A percentile compares a stretch with the other conserved stretches of the same genome.
These are phyloP conservation scores for Penicillium sp. DNA, from an alignment of 2,329 filamentous ascomycete genomes.

Conservation along the genomic window DNA sequence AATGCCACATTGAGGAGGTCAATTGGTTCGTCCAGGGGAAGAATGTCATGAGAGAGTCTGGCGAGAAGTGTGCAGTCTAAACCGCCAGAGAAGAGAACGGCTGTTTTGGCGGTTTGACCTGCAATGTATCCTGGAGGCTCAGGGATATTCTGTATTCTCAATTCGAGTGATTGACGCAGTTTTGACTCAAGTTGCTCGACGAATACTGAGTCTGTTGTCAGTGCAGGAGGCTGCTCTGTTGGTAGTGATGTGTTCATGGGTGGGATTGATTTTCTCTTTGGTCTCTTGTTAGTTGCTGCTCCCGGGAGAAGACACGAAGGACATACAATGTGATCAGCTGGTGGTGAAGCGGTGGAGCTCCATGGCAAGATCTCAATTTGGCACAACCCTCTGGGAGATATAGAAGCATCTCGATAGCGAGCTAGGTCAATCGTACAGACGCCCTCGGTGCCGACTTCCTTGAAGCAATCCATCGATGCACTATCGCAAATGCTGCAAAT, in stretches of 20 bases:
- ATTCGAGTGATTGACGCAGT: constrained; percentile 60
- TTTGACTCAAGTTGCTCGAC: constrained; percentile 55
- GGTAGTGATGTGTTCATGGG: constrained; percentile 44
- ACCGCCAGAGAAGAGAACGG: constrained; percentile 88
- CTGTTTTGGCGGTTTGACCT: constrained; percentile 50
- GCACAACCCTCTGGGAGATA: constrained; percentile 12
- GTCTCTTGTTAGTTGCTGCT: background rate
- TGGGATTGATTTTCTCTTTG: constrained; percentile 44
- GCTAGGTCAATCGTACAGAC: constrained; percentile 67
- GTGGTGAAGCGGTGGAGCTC: constrained; percentile 19
- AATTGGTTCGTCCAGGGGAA: constrained; percentile 67
- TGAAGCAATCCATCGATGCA: constrained; percentile 55
- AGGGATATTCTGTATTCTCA: constrained; percentile 66
- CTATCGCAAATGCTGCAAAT: constrained; percentile 70
- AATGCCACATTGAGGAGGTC: constrained; percentile 96
- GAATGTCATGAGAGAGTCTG: constrained; percentile 71
- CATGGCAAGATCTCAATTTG: constrained; percentile 30
- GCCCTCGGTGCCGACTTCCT: constrained; percentile 81
- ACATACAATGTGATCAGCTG: constrained; percentile 26
- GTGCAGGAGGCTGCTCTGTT: constrained; percentile 25
- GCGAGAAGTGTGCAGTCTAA: constrained; percentile 90
- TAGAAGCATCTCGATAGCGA: constrained; percentile 9
- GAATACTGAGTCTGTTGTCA: constrained; percentile 47
- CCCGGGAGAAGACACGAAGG: background rate
- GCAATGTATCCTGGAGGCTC: constrained; percentile 46